Conservation (phyloP, 768 basidiomycete genomes). For the Dictyophora rubrovolvata region DNA sequence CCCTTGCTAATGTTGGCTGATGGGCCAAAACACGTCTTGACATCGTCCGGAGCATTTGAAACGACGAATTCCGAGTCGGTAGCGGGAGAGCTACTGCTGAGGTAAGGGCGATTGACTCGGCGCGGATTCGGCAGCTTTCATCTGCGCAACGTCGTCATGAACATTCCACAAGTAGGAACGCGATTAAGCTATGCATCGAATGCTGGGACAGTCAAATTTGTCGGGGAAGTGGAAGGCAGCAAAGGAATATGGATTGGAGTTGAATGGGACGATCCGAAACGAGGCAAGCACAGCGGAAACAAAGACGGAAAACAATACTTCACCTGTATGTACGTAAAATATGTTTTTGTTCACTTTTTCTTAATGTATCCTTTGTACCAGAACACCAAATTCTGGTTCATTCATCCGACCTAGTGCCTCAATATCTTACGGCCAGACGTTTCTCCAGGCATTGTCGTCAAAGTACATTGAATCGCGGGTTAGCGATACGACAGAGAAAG, state of each 20-base stretch:
- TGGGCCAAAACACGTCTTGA: neutral
- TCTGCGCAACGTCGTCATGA: neutral
- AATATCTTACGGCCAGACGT: constrained; percentile 54
- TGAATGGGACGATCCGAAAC: constrained; percentile 82
- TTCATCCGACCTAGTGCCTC: constrained; percentile 66
- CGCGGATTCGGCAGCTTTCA: neutral
- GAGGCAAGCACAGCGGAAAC: constrained; percentile 82
- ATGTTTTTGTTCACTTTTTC: neutral
- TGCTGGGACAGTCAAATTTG: constrained; percentile 61
- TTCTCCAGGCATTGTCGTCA: constrained; percentile 59
- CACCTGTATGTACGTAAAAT: constrained; percentile 48
- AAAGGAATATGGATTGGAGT: constrained; percentile 84
- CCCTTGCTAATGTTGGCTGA: neutral
- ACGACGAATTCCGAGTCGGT: neutral
- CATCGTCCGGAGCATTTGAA: constrained; percentile 5
- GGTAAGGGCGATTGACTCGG: neutral
- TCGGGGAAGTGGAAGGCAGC: constrained; percentile 54
- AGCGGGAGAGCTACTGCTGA: neutral
- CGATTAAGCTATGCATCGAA: constrained; percentile 45
- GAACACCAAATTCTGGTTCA: constrained; percentile 55
- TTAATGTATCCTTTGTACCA: constrained; percentile 19
- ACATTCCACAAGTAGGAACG: constrained; percentile 34
- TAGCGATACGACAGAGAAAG: constrained; percentile 45
- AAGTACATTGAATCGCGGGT: constrained; percentile 69
- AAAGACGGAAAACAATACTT: constrained; percentile 78